Evolutionary conservation across 139 green algal genomes (phyloP), one percentile per base, ranked within the genome.

Genomic region (Yamagishiella unicocca): DNA sequence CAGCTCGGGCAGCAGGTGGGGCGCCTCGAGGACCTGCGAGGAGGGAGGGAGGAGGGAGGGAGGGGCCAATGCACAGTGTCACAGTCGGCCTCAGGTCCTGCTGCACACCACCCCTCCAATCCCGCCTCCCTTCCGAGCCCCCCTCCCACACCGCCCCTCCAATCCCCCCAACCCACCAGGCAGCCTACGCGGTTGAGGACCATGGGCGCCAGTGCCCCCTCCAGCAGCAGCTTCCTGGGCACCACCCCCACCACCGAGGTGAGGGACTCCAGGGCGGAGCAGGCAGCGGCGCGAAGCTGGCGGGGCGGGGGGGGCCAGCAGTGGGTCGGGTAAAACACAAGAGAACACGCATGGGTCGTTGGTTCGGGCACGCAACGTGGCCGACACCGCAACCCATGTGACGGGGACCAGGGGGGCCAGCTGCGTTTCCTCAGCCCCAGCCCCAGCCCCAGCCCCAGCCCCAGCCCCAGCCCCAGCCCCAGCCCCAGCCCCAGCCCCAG

Each of bases 1-100:
- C 46, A 92, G 72, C 72, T 92, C 89, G 54, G 73, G 73, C 19
- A 92, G 71, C 35, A 92, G 79, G 21, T 25, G 21, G 4, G 89
- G 89, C 22, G 76, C 27, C 27, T 83, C 35, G 0, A 71, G 42
- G 1, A 89, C 43, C 67, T 87, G 83, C 4, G 3, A 21, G 38
- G 25, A 21, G 62, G 35, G 50, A 4, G 43, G 42, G 43, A 71
- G 62, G 62, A 24, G 62, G 40, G 21, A 66, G 55, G 55, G 8
- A 24, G 55, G 14, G 55, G 55, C 12, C 21, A 66, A 19, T 24
- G n/a, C 27, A 71, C 62, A 42, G 29, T 42, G 55, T 7, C 55
- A 66, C 14, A n/a, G 12, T 17, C 50, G 17, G 12, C 12, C 50
- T 12, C 12, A 58, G 50, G 50, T 17, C 50, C 50, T 58, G 12